A percentile compares a stretch with the other conserved stretches of the same genome.
These are phyloP conservation scores for Actinomucor elegans DNA, from an alignment of 371 early-diverging fungal genomes.

Conservation along the genomic window DNA sequence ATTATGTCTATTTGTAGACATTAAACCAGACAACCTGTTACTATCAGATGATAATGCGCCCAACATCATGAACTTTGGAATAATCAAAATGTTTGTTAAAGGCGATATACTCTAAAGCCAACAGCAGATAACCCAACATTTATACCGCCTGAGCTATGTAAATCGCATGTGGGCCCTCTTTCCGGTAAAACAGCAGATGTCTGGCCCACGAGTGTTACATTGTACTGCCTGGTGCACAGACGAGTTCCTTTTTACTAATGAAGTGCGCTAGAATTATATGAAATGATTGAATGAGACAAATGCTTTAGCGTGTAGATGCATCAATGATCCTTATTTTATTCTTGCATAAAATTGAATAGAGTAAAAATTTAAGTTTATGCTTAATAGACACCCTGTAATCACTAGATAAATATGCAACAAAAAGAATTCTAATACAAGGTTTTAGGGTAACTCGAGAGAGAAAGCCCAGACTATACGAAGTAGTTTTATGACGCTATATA, in stretches of 20 bases:
- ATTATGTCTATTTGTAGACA: slow-evolving; percentile 51
- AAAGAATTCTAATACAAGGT: slow-evolving; percentile 76
- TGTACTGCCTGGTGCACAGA: slow-evolving; percentile 90
- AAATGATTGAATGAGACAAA: too few relatives aligned
- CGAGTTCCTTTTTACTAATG: slow-evolving; percentile 84
- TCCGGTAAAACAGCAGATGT: slow-evolving; percentile 88
- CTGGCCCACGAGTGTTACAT: slow-evolving; percentile 98
- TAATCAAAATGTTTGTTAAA: slow-evolving; percentile 70
- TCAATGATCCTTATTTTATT: too few relatives aligned
- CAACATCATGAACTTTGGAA: slow-evolving; percentile 99
- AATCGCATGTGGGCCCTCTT: slow-evolving; percentile 39
- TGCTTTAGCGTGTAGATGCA: too few relatives aligned
- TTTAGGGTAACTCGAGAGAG: too few relatives aligned
- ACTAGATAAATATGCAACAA: slow-evolving; percentile 78
- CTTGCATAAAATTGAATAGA: too few relatives aligned
- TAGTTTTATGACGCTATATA: not conserved
- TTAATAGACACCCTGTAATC: too few relatives aligned
- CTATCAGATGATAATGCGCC: slow-evolving; percentile 77
- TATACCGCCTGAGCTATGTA: slow-evolving; percentile 34
- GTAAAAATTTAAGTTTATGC: slow-evolving; percentile 1
- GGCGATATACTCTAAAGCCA: slow-evolving; percentile 59
- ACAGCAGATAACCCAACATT: slow-evolving; percentile 80
- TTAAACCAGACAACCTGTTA: slow-evolving; percentile 99
- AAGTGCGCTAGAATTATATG: slow-evolving; percentile 73
- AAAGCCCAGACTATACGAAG: too few relatives aligned